These are phyloP conservation scores for Colletotrichum plurivorum DNA, from an alignment of 2,329 filamentous ascomycete species.

Conservation along the genomic window DNA sequence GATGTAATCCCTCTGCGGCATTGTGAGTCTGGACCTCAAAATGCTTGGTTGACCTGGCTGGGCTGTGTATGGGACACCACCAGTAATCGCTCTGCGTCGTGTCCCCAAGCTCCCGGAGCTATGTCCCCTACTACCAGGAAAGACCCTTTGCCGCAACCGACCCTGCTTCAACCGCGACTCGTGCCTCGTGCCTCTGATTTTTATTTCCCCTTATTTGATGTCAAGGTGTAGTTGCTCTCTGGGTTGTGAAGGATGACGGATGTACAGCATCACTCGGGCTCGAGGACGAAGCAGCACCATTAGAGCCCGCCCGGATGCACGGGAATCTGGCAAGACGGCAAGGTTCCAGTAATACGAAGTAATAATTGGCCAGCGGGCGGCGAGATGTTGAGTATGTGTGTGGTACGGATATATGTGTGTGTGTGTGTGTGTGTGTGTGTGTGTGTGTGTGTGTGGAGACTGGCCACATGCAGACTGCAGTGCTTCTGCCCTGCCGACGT, in stretches of 20 bases:
- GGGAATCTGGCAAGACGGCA: conserved; percentile 24
- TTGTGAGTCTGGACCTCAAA: background rate
- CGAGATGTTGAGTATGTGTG: background rate
- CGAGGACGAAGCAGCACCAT: conserved; percentile 18
- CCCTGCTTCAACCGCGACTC: background rate
- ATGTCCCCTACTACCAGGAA: conserved; percentile 21
- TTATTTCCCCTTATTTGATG: too few species aligned
- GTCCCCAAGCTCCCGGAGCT: conserved; percentile 33
- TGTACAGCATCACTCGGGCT: background rate
- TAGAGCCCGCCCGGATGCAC: conserved; percentile 8
- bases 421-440: background rate
- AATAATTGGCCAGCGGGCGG: conserved; percentile 22
- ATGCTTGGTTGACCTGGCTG: background rate
- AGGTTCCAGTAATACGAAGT: background rate
- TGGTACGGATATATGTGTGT: background rate
- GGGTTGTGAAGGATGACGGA: too few species aligned
- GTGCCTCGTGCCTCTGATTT: background rate
- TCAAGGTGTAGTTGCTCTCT: too few species aligned
- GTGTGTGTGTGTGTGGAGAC: background rate
- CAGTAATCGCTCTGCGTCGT: background rate
- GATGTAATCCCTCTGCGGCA: background rate
- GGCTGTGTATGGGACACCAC: conserved; percentile 13
- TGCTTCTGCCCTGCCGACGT: conserved; percentile 26
- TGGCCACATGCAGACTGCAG: conserved; percentile 8
- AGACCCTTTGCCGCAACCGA: conserved; percentile 20